These are phyloP conservation scores for Saturnispora quitensis DNA, from an alignment of 805 yeast species.

Conservation along the genomic window DNA sequence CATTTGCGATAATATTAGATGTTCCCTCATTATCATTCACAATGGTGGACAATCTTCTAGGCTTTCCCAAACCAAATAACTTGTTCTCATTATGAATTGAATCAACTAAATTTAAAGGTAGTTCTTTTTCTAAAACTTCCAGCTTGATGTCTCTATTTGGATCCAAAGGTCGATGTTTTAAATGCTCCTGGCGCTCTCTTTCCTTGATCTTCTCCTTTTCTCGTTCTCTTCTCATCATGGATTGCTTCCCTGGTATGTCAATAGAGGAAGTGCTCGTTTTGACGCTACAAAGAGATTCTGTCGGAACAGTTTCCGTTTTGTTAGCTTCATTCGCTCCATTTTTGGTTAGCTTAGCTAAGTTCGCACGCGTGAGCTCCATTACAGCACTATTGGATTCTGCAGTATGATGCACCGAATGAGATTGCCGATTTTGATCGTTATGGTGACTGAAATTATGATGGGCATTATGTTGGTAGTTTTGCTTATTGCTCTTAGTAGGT, in stretches of 20 bases:
- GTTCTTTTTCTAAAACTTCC: conserved; percentile 21
- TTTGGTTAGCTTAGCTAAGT: conserved; percentile 7
- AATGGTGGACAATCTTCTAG: neutral
- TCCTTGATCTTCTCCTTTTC: conserved; percentile 7
- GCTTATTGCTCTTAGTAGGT: conserved; percentile 33
- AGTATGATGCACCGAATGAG: neutral
- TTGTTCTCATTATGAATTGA: conserved; percentile 25
- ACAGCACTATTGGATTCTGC: neutral
- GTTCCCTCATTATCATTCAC: neutral
- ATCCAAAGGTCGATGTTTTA: neutral
- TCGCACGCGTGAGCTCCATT: conserved; percentile 5
- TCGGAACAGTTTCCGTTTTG: neutral
- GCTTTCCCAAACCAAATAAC: conserved; percentile 7
- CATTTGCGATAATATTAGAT: conserved; percentile 20
- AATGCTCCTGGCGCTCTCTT: conserved; percentile 1
- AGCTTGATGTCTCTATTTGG: neutral
- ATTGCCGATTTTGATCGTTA: neutral
- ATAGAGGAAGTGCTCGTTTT: conserved; percentile 22
- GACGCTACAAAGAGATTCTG: conserved; percentile 21
- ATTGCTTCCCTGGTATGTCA: conserved; percentile 21
- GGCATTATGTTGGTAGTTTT: conserved; percentile 2
- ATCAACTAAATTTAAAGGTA: conserved; percentile 23
- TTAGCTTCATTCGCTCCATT: neutral
- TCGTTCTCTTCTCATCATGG: conserved; percentile 5
- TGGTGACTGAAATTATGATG: neutral